Evolutionary conservation across 129 eudicot species (phyloP).

Genomic region (Saposhnikovia divaricata): DNA sequence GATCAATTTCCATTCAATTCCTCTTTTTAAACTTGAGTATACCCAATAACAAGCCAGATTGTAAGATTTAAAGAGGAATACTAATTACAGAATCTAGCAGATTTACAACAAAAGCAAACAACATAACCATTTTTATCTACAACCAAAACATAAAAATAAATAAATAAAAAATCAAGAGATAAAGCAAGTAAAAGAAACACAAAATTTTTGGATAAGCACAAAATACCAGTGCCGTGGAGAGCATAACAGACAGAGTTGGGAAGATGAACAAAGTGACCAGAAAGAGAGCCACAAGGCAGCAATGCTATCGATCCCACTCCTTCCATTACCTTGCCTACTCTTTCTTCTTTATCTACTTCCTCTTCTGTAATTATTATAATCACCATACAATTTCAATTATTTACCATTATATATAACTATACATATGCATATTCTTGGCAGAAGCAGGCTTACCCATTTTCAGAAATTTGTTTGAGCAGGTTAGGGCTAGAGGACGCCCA

Average conservation of each 20-base stretch:
- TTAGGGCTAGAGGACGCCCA: background rate
- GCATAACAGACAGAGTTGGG: conserved; percentile 83
- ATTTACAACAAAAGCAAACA: background rate
- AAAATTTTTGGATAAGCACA: background rate
- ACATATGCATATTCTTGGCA: background rate
- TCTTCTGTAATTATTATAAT: conserved; percentile 9
- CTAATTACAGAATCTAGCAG: background rate
- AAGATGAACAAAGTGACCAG: conserved; percentile 92
- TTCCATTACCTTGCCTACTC: conserved; percentile 42
- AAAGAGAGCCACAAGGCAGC: conserved; percentile 71
- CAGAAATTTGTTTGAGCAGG: conserved; percentile 6
- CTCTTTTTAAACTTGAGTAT: background rate
- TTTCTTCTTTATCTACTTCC: conserved; percentile 22
- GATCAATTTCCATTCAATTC: background rate
- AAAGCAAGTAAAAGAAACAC: background rate
- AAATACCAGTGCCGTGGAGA: conserved; percentile 69
- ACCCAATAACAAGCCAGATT: background rate
- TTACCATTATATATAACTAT: background rate
- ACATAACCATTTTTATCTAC: background rate
- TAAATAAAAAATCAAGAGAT: background rate
- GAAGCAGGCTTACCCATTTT: conserved; percentile 23
- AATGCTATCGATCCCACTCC: conserved; percentile 92
- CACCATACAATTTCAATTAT: background rate
- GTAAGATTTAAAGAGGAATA: background rate
- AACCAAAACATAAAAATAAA: background rate